These are phyloP conservation scores for Chalaropsis thielavioides DNA, from an alignment of 2,329 filamentous ascomycete genomes.

Conservation along the genomic window DNA sequence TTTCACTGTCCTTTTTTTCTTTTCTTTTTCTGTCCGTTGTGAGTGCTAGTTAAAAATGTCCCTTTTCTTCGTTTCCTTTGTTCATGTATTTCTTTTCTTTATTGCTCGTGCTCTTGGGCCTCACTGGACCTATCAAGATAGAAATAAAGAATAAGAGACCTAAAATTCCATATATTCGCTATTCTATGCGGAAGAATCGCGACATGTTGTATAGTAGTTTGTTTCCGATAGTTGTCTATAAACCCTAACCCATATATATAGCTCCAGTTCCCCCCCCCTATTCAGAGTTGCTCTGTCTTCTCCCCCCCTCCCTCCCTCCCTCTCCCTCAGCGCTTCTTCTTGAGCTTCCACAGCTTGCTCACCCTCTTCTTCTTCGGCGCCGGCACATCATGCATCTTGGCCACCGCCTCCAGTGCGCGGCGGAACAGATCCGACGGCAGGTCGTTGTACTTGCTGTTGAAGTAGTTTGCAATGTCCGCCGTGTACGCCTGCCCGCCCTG, in stretches of 20 bases:
- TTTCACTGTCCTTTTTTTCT: background rate
- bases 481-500: conserved; percentile 60
- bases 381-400: conserved; percentile 46
- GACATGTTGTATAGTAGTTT: background rate
- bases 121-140: background rate
- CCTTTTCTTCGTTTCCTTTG: conserved; percentile 4
- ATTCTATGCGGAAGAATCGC: too few relatives aligned
- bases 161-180: background rate
- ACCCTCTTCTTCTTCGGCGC: conserved; percentile 31
- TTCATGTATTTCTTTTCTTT: background rate
- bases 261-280: background rate
- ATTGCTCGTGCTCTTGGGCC: background rate
- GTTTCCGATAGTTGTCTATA: background rate
- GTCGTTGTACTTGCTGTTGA: conserved; percentile 17
- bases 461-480: conserved; percentile 33
- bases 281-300: background rate
- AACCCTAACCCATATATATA: background rate
- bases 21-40: background rate
- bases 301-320: background rate
- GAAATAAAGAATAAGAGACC: background rate
- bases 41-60: background rate
- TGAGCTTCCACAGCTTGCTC: conserved; percentile 40
- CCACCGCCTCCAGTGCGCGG: conserved; percentile 61
- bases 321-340: conserved; percentile 19
- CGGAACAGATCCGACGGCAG: conserved; percentile 43